A percentile compares a stretch with the other conserved stretches of the same genome.
Conservation (phyloP, 257 asterid genomes). For the Nicotiana undulata region DNA sequence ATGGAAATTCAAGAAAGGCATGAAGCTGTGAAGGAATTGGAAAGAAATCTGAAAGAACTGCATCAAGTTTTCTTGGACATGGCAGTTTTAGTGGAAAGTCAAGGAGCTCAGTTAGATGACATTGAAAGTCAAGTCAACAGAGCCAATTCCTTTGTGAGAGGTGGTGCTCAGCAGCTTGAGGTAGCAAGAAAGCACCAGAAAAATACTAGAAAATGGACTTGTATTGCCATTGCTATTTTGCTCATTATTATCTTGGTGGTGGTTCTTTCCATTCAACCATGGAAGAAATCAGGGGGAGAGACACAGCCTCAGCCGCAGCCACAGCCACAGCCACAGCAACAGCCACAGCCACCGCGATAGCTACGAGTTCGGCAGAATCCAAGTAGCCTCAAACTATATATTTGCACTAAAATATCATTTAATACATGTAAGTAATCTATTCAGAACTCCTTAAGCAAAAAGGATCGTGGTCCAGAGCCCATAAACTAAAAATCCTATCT, state of each 20-base stretch:
- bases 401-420: no score
- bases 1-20: slow-evolving; percentile 65
- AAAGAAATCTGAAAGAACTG: slow-evolving; percentile 53
- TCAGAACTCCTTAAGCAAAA: no score
- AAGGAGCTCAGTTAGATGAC: slow-evolving; percentile 62
- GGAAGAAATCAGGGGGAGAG: slow-evolving; percentile 22
- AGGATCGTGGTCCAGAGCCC: no score
- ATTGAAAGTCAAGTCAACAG: slow-evolving; percentile 60
- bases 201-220: slow-evolving; percentile 59
- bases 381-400: no score
- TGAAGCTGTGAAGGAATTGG: slow-evolving; percentile 61
- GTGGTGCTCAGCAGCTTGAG: slow-evolving; percentile 46
- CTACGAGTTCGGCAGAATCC: no score
- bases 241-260: slow-evolving; percentile 39
- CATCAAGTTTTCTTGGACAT: slow-evolving; percentile 61
- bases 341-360: no score
- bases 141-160: slow-evolving; percentile 43
- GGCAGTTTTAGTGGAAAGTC: slow-evolving; percentile 66
- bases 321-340: no score
- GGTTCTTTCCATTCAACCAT: slow-evolving; percentile 49
- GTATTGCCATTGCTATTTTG: slow-evolving; percentile 37
- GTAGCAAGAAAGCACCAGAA: slow-evolving; percentile 56
- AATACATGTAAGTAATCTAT: no score
- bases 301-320: background rate
- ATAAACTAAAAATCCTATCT: no score